Evolutionary conservation across 148 eudicot genomes (phyloP).

Genomic region (Mesembryanthemum crystallinum): DNA sequence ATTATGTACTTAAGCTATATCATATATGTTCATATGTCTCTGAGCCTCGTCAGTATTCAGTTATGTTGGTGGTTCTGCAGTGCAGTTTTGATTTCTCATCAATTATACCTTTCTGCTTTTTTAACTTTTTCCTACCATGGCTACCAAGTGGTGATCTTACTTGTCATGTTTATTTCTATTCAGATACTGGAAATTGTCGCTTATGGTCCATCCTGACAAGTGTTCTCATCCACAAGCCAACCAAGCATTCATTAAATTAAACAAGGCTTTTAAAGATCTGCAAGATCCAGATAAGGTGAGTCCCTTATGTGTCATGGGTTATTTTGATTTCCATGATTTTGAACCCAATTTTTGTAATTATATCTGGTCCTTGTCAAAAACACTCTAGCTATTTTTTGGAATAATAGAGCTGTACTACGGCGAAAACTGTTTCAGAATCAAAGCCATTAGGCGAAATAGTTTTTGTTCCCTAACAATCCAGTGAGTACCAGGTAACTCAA

Average conservation of each 20-base stretch:
- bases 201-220: slow-evolving; percentile 98
- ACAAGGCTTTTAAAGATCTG: slow-evolving; percentile 91
- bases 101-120: no score
- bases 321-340: background rate
- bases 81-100: background rate
- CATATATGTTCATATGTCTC: background rate
- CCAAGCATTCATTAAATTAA: slow-evolving; percentile 86
- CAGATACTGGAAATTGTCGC: slow-evolving; percentile 95
- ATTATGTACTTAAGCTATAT: no score
- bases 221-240: slow-evolving; percentile 97
- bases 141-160: background rate
- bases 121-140: no score
- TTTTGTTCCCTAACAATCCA: no score
- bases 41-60: background rate
- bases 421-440: background rate
- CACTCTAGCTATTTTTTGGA: slow-evolving; percentile 7
- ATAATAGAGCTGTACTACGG: no score
- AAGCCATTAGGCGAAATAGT: background rate
- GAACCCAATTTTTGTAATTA: background rate
- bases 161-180: background rate
- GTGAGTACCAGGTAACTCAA: no score
- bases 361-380: background rate
- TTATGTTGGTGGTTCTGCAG: background rate
- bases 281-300: slow-evolving; percentile 90
- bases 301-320: slow-evolving; percentile 15